Evolutionary conservation across 2,329 filamentous ascomycete genomes (phyloP).

Genomic region (Fusarium pseudoanthophilum): DNA sequence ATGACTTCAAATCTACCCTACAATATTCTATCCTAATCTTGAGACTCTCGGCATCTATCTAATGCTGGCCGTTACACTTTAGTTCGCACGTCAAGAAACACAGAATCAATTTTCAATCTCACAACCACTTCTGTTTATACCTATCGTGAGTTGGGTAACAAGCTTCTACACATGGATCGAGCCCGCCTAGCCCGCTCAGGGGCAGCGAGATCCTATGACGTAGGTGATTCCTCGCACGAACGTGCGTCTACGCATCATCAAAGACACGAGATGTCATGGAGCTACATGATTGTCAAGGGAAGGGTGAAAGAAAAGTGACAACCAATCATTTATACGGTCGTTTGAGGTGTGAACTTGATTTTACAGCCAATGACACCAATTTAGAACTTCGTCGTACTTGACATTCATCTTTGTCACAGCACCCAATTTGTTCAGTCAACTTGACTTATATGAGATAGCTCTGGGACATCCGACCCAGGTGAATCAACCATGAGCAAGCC

Average conservation of each 20-base stretch:
- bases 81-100: background rate
- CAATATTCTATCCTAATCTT: background rate
- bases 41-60: background rate
- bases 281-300: background rate
- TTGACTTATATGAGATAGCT: background rate
- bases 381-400: background rate
- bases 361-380: background rate
- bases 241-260: conserved; percentile 38
- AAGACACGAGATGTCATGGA: conserved; percentile 9
- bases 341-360: background rate
- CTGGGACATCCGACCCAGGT: background rate
- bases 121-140: conserved; percentile 1
- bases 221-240: background rate
- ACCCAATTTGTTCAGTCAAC: background rate
- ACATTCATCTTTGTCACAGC: background rate
- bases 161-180: conserved; percentile 15
- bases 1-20: background rate
- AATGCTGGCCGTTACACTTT: background rate
- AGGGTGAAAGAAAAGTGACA: background rate
- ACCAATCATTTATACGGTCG: background rate
- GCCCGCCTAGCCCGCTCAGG: background rate
- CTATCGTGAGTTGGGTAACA: conserved; percentile 10
- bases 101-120: background rate
- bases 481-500: conserved; percentile 55
- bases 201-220: conserved; percentile 32